These are phyloP conservation scores for Calocera cornea DNA, from an alignment of 768 basidiomycete genomes.

Conservation along the genomic window DNA sequence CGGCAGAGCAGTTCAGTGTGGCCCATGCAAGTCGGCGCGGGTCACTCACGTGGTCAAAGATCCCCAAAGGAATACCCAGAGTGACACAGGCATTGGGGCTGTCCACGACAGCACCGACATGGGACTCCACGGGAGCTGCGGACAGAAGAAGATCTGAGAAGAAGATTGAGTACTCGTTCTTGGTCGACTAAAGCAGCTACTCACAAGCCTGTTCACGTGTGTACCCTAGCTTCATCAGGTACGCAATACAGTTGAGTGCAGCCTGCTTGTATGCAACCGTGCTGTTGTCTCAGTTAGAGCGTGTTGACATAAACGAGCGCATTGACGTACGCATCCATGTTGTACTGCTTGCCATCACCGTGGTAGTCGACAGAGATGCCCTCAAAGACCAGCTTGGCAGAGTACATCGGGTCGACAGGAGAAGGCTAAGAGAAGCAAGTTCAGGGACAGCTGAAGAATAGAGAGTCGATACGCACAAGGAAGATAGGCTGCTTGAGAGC, in stretches of 20 bases:
- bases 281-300: constrained; percentile 21
- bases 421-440: constrained; percentile 50
- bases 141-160: constrained; percentile 48
- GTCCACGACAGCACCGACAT: constrained; percentile 57
- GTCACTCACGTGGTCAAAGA: constrained; percentile 51
- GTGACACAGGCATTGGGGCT: constrained; percentile 65
- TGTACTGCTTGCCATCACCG: constrained; percentile 63
- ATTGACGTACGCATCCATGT: constrained; percentile 53
- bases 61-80: constrained; percentile 57
- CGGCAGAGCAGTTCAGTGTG: not conserved
- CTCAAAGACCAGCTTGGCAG: constrained; percentile 62
- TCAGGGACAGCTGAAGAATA: too few relatives aligned
- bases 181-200: constrained; percentile 8
- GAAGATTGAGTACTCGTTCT: not conserved
- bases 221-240: constrained; percentile 54
- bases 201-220: constrained; percentile 67
- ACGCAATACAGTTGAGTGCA: constrained; percentile 59
- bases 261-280: constrained; percentile 72
- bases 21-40: not conserved
- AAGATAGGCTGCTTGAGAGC: constrained; percentile 63
- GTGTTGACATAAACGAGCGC: not conserved
- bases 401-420: constrained; percentile 60
- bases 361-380: constrained; percentile 61
- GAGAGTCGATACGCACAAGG: constrained; percentile 40
- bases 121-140: constrained; percentile 56